Evolutionary conservation across 768 basidiomycete species (phyloP), one percentile per base, ranked within the genome.

Genomic region (Cyathus striatus): DNA sequence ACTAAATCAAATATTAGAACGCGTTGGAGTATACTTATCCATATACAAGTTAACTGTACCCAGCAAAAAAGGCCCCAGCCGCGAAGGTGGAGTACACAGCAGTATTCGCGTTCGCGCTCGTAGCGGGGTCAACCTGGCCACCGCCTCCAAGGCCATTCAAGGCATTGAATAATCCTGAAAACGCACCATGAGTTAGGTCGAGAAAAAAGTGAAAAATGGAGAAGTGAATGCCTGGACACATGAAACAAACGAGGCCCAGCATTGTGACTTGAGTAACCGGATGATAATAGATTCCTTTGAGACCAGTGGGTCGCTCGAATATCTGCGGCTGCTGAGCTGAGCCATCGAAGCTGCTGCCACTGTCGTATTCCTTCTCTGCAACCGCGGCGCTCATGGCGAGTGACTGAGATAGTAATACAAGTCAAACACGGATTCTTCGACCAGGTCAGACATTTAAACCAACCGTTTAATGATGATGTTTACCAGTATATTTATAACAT

Each of bases 131-230:
- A 32, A 87, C 57, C 62, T 85, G 83, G 3, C 90, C 90, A 36
- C 84, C 87, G 35, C 73, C 88, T 3, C 90, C 90, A 35, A 93
- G 71, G 24, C 89, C 87, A 43, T 78, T 83, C 53, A 90, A 66
- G 0, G 87, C 80, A 54, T 90, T 91, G 64, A 86, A 90, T 44
- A 89, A 73, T 45, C 88, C 87, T 58, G 22, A 4, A n/a, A n/a
- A 12, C 12, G n/a, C 18, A 38, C 32, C 23, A 25, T n/a, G n/a
- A n/a, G n/a, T n/a, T n/a, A n/a, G n/a, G n/a, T n/a, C n/a, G n/a
- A n/a, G n/a, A n/a, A 41, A 39, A 22, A 24, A 24, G 5, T 23
- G 33, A 26, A 24, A 6, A 20, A 16, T 17, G 18, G 7, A 34
- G 49, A 38, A 46, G 14, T 73, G 73, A 57, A 68, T 63, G 62